Base-by-base conservation (phyloP, 305 asterid species). In the Fraxinus ornus region DNA sequence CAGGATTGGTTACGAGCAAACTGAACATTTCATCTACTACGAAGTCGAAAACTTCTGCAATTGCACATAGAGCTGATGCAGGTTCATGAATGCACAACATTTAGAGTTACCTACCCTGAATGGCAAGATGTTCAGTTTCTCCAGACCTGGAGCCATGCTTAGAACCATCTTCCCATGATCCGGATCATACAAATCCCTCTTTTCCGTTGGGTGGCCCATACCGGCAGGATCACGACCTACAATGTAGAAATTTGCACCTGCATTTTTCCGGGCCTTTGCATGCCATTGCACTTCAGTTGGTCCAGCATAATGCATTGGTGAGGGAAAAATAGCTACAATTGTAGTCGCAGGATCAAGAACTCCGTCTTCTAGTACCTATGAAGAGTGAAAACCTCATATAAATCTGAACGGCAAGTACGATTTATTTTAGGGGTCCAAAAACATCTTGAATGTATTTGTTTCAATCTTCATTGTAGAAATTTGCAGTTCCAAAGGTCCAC, bases 221-320 rank as follows among this genome's bases (percentile, higher is more conserved):
- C 97, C 97, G 32, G 98, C 97, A 37, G 97, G 98, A 81, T 94
- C 98, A 30, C 98, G 97, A 7, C 98, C 97, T 9, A 94, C 98
- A 32, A 94, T 94, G 82, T 94, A 94, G 88, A 94, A 94, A 87
- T 94, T 91, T 22, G 97, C 97, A 70, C 98, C 98, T 0, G 95
- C 98, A 78, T 94, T 94, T 60, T 92, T 88, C 62, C 98, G 86
- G 12, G 98, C 98, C 89, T 94, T 92, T 74, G 98, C 97, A 77
- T 94, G 98, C 98, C 98, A 94, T 81, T 94, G 98, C 62, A 94
- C 98, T 88, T 94, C 98, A 78, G 97, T 94, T 76, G 98, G 98
- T 55, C 98, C 98, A 10, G 98, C 98, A 80, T 94, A 94, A 87
- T 90, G 97, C 98, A 94, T 94, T 3, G 96, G 98, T 3, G 98